A percentile compares a stretch with the other conserved stretches of the same genome.
Conservation (phyloP, 768 basidiomycete species). For the Lanmaoa rubissima region DNA sequence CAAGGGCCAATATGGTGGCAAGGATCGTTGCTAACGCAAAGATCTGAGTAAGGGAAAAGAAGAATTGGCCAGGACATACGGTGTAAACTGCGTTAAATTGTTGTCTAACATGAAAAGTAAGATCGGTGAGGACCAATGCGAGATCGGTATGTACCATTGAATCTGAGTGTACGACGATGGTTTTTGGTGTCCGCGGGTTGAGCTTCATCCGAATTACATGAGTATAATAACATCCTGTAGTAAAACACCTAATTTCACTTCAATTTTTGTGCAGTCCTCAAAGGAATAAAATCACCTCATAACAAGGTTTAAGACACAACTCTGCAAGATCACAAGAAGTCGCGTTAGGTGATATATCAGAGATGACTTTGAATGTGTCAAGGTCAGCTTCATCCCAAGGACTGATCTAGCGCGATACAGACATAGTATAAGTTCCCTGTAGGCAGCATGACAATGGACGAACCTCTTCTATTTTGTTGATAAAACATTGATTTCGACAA, state of each 20-base stretch:
- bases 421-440: not conserved
- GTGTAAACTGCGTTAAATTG: constrained; percentile 17
- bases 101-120: constrained; percentile 21
- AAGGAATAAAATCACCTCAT: constrained; percentile 41
- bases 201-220: not conserved
- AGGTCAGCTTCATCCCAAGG: constrained; percentile 42
- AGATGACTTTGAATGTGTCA: constrained; percentile 38
- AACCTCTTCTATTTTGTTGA: constrained; percentile 18
- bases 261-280: not conserved
- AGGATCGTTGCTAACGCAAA: constrained; percentile 40
- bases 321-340: constrained; percentile 54
- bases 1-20: constrained; percentile 63
- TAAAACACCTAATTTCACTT: constrained; percentile 23
- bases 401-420: constrained; percentile 10
- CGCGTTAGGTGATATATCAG: constrained; percentile 44
- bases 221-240: constrained; percentile 15
- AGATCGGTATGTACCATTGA: constrained; percentile 19
- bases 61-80: constrained; percentile 18
- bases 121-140: not conserved
- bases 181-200: constrained; percentile 1
- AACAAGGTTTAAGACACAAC: constrained; percentile 57
- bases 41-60: not conserved
- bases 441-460: not conserved
- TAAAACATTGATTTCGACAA: constrained; percentile 31
- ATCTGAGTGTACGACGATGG: constrained; percentile 11